Evolutionary conservation across 768 basidiomycete species (phyloP).

Genomic region (Suillus alpinus): DNA sequence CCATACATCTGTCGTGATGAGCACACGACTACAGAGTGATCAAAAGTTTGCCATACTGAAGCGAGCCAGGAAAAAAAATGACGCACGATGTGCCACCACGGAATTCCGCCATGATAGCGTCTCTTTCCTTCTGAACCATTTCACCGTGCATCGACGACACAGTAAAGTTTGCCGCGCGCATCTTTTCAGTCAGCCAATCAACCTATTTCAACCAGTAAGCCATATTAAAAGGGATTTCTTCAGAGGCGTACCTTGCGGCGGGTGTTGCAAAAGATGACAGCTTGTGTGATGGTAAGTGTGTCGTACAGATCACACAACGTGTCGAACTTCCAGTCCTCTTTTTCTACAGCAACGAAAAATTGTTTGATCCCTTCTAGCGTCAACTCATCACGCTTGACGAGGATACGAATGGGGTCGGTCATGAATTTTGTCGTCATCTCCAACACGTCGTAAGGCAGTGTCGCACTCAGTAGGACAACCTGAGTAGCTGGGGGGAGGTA

Average conservation of each 20-base stretch:
- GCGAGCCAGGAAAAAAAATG: constrained; percentile 7
- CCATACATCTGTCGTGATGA: constrained; percentile 97
- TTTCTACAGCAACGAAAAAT: constrained; percentile 98
- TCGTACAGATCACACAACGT: constrained; percentile 97
- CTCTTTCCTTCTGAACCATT: constrained; percentile 94
- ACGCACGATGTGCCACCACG: constrained; percentile 87
- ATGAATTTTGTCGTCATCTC: constrained; percentile 99
- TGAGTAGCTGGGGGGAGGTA: constrained; percentile 97
- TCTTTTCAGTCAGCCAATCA: constrained; percentile 98
- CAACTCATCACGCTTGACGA: constrained; percentile 99
- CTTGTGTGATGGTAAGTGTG: constrained; percentile 97
- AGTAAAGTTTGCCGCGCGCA: constrained; percentile 98
- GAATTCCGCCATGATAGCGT: constrained; percentile 97
- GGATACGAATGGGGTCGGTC: constrained; percentile 97
- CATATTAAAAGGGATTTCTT: not conserved
- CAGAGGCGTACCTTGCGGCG: constrained; percentile 74
- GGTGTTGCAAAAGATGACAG: constrained; percentile 99
- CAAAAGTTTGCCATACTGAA: constrained; percentile 4
- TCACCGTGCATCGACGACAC: constrained; percentile 96
- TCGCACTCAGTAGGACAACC: constrained; percentile 94
- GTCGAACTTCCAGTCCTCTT: constrained; percentile 99
- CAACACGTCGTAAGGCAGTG: constrained; percentile 92
- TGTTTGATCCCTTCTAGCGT: constrained; percentile 96
- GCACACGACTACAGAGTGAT: constrained; percentile 62
- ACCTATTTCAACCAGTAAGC: constrained; percentile 50